Evolutionary conservation across 805 yeast genomes (phyloP).

Genomic region (Ogataea nitratoaversa): DNA sequence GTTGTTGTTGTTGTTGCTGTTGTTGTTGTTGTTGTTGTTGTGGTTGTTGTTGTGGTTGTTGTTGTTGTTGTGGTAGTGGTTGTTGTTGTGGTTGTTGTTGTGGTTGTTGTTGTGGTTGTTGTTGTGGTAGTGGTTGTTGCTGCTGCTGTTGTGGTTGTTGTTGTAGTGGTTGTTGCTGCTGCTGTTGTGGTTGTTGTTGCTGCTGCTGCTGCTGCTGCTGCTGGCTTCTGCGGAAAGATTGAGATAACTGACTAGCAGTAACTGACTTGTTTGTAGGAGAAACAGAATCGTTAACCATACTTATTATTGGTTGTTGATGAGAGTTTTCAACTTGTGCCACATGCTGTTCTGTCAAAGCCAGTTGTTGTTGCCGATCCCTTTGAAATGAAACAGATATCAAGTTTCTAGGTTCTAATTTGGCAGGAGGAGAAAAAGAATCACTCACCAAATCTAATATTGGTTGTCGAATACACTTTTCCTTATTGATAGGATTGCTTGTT

Average conservation of each 20-base stretch:
- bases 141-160: slow-evolving; percentile 2
- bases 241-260: background rate
- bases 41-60: slow-evolving; percentile 1
- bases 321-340: background rate
- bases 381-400: slow-evolving; percentile 1
- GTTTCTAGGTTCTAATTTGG: background rate
- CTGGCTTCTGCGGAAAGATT: background rate
- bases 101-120: background rate
- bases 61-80: background rate
- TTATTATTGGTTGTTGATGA: background rate
- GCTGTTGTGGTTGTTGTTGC: slow-evolving; percentile 2
- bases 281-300: background rate
- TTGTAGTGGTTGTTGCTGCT: slow-evolving; percentile 5
- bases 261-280: background rate
- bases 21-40: background rate
- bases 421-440: slow-evolving; percentile 1
- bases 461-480: too few relatives aligned
- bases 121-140: slow-evolving; percentile 2
- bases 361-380: slow-evolving; percentile 1
- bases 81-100: background rate
- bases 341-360: too few relatives aligned
- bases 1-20: slow-evolving; percentile 1
- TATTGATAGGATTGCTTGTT: too few relatives aligned
- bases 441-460: slow-evolving; percentile 15
- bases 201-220: slow-evolving; percentile 2